Evolutionary conservation across 495 filamentous ascomycete genomes (phyloP), one percentile per base, ranked within the genome.

Genomic region (Neurospora sp.): DNA sequence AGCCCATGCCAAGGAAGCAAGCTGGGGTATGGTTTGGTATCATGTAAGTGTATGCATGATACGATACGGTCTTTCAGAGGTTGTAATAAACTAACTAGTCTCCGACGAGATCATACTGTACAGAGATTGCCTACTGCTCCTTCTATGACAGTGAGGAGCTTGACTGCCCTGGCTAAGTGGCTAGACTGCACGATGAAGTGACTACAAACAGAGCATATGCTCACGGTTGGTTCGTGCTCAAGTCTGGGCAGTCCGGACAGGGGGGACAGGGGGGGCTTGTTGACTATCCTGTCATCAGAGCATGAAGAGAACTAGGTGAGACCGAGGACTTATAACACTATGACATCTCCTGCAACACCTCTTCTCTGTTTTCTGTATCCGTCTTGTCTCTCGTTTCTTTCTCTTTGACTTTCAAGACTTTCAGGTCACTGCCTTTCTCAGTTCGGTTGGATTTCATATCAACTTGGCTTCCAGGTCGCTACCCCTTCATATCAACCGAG

Each of bases 271-370:
- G 54, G 48, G 54, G 23, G 54, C 54, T 66, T 66, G 54, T 66
- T 35, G 54, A 66, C 48, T 31, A 62, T 66, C 7, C 54, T 66
- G 54, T 9, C 54, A 66, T 66, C 23, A 35, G 54, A 66, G 54
- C 27, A 66, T 62, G 11, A 62, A 35, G 54, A 18, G 11, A 18
- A 31, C 27, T 14, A 62, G 2, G 27, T 62, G 27, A 66, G 31
- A 62, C 59, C 31, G 38, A 69, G 39, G 59, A 41, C 59, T 41
- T 73, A 73, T 73, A 73, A 73, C 72, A 39, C 62, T 69, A 69
- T 73, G 72, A 39, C 72, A 40, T 71, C 70, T 71, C 70, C 70
- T 44, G n/a, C 37, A 44, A 44, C 37, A 31, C 20, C 31, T 71
- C 70, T 23, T 70, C 69, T 66, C 27, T 9, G 54, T 66, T 66